Conservation (phyloP, 768 basidiomycete species). For the Mycena albidolilacea region DNA sequence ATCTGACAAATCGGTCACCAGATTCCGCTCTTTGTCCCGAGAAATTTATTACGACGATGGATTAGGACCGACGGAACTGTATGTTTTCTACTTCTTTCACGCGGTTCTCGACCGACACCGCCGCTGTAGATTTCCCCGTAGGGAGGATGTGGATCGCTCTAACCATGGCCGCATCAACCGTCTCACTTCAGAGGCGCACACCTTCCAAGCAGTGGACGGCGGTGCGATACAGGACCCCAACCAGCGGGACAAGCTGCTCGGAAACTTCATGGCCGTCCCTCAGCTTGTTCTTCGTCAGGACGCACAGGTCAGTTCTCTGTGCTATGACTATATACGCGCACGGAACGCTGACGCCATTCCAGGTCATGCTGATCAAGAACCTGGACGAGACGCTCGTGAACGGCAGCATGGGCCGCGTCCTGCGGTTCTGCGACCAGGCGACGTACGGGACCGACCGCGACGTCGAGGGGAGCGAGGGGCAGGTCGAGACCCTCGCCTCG, state of each 20-base stretch:
- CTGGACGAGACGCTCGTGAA: constrained; percentile 93
- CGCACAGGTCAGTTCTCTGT: constrained; percentile 69
- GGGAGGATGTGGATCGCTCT: constrained; percentile 92
- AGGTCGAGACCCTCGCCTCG: constrained; percentile 2
- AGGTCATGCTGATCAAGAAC: constrained; percentile 97
- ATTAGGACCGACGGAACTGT: constrained; percentile 93
- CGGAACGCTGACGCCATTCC: constrained; percentile 47
- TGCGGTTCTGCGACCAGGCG: constrained; percentile 76
- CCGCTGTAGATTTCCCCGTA: constrained; percentile 82
- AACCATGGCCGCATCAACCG: constrained; percentile 78
- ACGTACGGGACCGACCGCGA: constrained; percentile 57
- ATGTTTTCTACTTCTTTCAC: constrained; percentile 43
- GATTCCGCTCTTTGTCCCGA: constrained; percentile 81
- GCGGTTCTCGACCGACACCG: not conserved
- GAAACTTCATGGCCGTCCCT: constrained; percentile 92
- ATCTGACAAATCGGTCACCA: constrained; percentile 72
- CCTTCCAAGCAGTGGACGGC: constrained; percentile 74
- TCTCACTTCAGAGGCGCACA: constrained; percentile 67
- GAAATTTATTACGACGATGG: constrained; percentile 85
- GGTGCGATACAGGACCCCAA: constrained; percentile 67
- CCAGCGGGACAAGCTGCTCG: constrained; percentile 83
- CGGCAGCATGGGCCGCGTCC: constrained; percentile 90
- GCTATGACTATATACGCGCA: constrained; percentile 69
- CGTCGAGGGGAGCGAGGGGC: constrained; percentile 42
- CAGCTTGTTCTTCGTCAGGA: constrained; percentile 79